Evolutionary conservation across 805 yeast species (phyloP).

Genomic region (Candida ortonii): DNA sequence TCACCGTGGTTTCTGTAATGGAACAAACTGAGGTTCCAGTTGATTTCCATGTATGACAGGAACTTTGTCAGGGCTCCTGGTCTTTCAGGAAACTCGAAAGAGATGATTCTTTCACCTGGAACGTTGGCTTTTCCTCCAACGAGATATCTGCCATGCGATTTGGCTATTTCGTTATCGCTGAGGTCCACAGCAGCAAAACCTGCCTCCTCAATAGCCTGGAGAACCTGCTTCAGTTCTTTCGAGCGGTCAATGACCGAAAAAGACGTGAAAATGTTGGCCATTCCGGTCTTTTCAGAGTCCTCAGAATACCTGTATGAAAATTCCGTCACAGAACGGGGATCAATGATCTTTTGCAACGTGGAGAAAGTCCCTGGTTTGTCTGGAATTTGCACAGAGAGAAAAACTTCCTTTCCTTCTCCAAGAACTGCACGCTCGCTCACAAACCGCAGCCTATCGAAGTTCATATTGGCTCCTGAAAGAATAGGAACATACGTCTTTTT

Average conservation of each 20-base stretch:
- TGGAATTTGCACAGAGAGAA: slow-evolving; percentile 85
- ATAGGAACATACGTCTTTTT: slow-evolving; percentile 76
- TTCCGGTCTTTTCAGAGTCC: slow-evolving; percentile 35
- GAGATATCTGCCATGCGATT: slow-evolving; percentile 91
- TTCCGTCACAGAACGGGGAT: slow-evolving; percentile 91
- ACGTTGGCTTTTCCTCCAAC: slow-evolving; percentile 87
- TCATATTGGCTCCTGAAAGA: slow-evolving; percentile 96
- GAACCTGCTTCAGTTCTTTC: slow-evolving; percentile 66
- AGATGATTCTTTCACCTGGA: slow-evolving; percentile 70
- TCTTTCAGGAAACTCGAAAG: slow-evolving; percentile 95
- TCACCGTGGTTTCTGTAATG: slow-evolving; percentile 97
- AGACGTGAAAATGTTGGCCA: slow-evolving; percentile 83
- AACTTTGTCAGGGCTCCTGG: slow-evolving; percentile 91
- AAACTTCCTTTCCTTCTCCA: slow-evolving; percentile 98
- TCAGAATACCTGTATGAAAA: slow-evolving; percentile 79
- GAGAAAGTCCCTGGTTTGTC: slow-evolving; percentile 90
- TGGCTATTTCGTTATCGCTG: slow-evolving; percentile 91
- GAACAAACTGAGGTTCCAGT: slow-evolving; percentile 92
- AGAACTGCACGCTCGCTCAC: slow-evolving; percentile 95
- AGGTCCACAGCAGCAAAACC: slow-evolving; percentile 81
- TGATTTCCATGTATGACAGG: slow-evolving; percentile 62
- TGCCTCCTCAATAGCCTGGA: slow-evolving; percentile 52
- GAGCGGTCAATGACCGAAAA: slow-evolving; percentile 78
- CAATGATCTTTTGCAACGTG: slow-evolving; percentile 68
- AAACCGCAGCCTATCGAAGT: slow-evolving; percentile 92